Percentiles rank a stretch among this genome's conserved stretches.
Conservation (phyloP, 2,329 filamentous ascomycete species). For the Nemania sp. region DNA sequence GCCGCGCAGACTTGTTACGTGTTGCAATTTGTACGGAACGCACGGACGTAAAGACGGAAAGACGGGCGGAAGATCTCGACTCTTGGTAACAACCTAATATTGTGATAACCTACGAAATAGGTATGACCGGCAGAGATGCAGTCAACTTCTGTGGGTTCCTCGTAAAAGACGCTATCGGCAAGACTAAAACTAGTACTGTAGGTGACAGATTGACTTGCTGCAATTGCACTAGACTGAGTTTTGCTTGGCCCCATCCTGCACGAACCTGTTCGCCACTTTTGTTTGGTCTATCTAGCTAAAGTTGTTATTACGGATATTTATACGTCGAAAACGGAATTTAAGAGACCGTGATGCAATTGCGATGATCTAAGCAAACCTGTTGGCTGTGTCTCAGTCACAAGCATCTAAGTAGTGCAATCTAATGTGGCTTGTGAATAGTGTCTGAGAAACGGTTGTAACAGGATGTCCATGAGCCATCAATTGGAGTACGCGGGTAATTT, state of each 20-base stretch:
- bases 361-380: too few relatives aligned
- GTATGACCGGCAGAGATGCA: neutral
- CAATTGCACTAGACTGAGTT: neutral
- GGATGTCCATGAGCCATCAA: too few relatives aligned
- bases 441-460: too few relatives aligned
- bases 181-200: neutral
- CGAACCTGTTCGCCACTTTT: neutral
- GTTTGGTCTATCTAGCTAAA: neutral
- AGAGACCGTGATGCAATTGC: too few relatives aligned
- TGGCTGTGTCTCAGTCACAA: too few relatives aligned
- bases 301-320: neutral
- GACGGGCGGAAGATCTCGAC: neutral
- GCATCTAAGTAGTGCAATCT: too few relatives aligned
- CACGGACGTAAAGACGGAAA: neutral
- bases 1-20: too few relatives aligned
- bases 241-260: neutral
- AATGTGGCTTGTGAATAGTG: neutral
- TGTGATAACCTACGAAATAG: too few relatives aligned
- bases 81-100: too few relatives aligned
- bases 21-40: too few relatives aligned
- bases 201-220: neutral
- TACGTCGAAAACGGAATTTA: neutral
- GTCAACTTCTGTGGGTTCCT: neutral
- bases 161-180: neutral
- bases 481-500: too few relatives aligned